Base-by-base conservation (phyloP, 2,329 filamentous ascomycete genomes). In the Cordyceps javanica region DNA sequence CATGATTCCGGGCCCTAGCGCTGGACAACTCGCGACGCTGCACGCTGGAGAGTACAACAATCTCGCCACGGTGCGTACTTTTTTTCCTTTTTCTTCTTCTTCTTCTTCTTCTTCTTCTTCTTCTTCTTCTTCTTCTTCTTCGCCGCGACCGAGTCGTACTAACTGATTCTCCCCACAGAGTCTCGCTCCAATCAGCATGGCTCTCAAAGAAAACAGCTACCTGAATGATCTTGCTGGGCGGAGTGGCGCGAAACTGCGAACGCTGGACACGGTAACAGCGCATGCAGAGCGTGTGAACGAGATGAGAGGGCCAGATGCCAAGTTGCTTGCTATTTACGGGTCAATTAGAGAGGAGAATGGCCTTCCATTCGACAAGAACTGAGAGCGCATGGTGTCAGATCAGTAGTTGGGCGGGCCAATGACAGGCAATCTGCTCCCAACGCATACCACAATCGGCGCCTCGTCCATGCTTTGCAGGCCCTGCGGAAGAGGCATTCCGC, bases 151-250 rank as follows among this genome's bases (percentile, higher is more conserved):
- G n/a, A n/a, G n/a, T n/a, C n/a, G n/a, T n/a, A n/a, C n/a, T n/a
- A n/a, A n/a, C n/a, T n/a, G n/a, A n/a, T n/a, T n/a, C n/a, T n/a
- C n/a, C n/a, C n/a, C n/a, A n/a, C 6, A 55, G 41, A 55, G 16
- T 36, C 19, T 55, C 11, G 30, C 41, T 5, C 52, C 52, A 3
- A 55, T 55, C 19, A 55, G 52, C 13, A 55, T 55, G 52, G 52
- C 42, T 6, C 10, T 55, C 19, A 55, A 55, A 14, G 52, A 55
- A 21, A 55, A 55, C 14, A 23, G 32, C 28, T 46, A 55, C 16
- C n/a, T 55, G 28, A 45, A 45, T 21, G 41, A 46, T 6, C 26
- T 55, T 5, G 42, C 42, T 2, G 2, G 19, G 21, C 39, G 21
- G 14, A 38, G 14, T 23, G 41, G 41, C 21, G 28, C 21, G 6